These are phyloP conservation scores for Exophiala alcalophila DNA, from an alignment of 2,329 filamentous ascomycete species.

Conservation along the genomic window DNA sequence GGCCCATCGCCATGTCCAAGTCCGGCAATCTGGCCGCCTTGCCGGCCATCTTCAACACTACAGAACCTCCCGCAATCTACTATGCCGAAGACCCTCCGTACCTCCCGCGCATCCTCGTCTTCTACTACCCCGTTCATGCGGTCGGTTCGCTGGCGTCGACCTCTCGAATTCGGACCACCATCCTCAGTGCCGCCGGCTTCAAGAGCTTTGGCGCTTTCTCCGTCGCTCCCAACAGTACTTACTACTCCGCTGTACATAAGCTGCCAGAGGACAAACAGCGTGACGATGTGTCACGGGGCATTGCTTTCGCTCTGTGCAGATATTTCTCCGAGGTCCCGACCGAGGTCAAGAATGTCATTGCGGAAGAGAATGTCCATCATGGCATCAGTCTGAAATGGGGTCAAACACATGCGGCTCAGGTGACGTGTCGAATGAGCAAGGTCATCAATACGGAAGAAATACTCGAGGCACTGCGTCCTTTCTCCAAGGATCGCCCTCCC, in stretches of 20 bases:
- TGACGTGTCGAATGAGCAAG: constrained; percentile 79
- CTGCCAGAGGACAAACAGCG: constrained; percentile 92
- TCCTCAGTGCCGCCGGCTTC: constrained; percentile 85
- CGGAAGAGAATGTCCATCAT: constrained; percentile 36
- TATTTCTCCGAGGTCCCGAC: constrained; percentile 88
- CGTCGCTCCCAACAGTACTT: constrained; percentile 85
- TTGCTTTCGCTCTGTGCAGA: constrained; percentile 89
- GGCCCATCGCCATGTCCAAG: constrained; percentile 27
- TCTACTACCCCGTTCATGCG: constrained; percentile 87
- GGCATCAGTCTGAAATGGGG: constrained; percentile 30
- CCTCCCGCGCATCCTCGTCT: constrained; percentile 79
- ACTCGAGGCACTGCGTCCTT: constrained; percentile 61
- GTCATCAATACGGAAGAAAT: constrained; percentile 74
- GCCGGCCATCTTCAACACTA: constrained; percentile 25
- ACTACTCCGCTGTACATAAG: constrained; percentile 85
- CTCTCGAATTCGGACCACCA: constrained; percentile 90
- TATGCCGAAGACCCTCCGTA: constrained; percentile 78
- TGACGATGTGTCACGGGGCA: constrained; percentile 84
- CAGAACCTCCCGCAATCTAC: constrained; percentile 62
- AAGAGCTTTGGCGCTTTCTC: constrained; percentile 88
- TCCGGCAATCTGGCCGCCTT: constrained; percentile 30
- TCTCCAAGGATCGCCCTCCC: constrained; percentile 29
- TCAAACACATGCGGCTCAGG: constrained; percentile 86
- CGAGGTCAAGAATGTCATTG: constrained; percentile 69
- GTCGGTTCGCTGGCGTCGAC: constrained; percentile 82